A percentile compares a stretch with the other conserved stretches of the same genome.
Evolutionary conservation across 768 basidiomycete species (phyloP).

Genomic region (Pholiota microspora): DNA sequence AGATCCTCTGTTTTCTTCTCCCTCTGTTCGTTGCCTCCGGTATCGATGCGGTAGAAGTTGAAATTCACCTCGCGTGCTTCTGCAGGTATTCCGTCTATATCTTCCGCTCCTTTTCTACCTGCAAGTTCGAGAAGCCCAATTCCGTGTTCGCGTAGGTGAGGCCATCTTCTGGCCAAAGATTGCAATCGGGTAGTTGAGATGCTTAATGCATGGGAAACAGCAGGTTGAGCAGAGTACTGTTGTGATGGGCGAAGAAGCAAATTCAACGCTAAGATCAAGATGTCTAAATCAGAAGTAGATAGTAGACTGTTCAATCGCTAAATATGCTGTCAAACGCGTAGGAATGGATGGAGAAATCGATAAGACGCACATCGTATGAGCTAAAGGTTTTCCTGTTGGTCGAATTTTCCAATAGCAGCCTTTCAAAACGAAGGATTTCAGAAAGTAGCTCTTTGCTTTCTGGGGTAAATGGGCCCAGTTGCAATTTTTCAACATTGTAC

Average conservation of each 20-base stretch:
- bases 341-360: conserved; percentile 9
- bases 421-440: conserved; percentile 85
- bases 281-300: conserved; percentile 84
- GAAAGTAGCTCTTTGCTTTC: conserved; percentile 71
- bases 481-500: conserved; percentile 85
- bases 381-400: conserved; percentile 96
- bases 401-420: conserved; percentile 91
- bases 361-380: conserved; percentile 86
- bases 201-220: conserved; percentile 79
- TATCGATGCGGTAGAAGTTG: conserved; percentile 72
- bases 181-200: conserved; percentile 80
- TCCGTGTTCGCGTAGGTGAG: conserved; percentile 76
- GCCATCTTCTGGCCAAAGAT: conserved; percentile 83
- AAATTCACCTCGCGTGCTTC: conserved; percentile 81
- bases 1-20: conserved; percentile 48
- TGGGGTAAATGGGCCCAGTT: conserved; percentile 75
- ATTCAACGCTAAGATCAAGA: conserved; percentile 79
- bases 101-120: conserved; percentile 45
- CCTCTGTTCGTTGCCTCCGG: conserved; percentile 34
- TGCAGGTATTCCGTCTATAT: conserved; percentile 61
- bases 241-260: conserved; percentile 91
- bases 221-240: conserved; percentile 88
- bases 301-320: conserved; percentile 90
- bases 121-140: conserved; percentile 75
- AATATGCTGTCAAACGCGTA: conserved; percentile 10